phyloP scores from a whole-genome alignment of 192 early-diverging fungal species.

The Coemansia sp. region DNA sequence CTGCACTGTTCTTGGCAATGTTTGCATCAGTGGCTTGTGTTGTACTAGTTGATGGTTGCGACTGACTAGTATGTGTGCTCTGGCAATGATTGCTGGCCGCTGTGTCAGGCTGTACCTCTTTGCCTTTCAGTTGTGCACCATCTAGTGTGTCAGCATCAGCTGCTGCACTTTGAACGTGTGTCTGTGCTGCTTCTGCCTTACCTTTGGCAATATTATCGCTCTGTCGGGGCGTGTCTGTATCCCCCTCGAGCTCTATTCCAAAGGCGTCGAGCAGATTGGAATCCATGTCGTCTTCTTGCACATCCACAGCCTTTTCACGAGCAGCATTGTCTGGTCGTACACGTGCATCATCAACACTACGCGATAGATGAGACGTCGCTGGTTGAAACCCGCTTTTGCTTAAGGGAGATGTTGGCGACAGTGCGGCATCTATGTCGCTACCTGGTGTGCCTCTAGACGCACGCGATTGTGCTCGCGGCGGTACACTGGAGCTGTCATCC shows the following conservation, averaged over 20 bases:
- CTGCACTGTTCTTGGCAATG: neutral
- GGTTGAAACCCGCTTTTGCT: neutral
- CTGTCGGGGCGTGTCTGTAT: neutral
- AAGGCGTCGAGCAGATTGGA: conserved; percentile 51
- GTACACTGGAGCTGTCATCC: neutral
- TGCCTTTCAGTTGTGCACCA: neutral
- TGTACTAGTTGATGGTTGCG: neutral
- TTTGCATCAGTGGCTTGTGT: neutral
- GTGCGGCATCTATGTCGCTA: neutral
- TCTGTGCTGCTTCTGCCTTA: neutral
- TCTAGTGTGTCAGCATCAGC: neutral
- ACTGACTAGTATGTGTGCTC: neutral
- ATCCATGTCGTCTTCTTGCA: conserved; percentile 31
- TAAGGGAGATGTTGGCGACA: neutral
- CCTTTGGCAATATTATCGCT: no score
- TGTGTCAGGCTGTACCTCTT: neutral
- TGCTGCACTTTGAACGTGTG: neutral
- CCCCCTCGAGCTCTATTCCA: conserved; percentile 54
- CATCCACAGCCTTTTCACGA: neutral
- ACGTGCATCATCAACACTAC: conserved; percentile 10
- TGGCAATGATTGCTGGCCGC: neutral
- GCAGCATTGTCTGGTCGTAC: neutral
- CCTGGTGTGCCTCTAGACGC: neutral
- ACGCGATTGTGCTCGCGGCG: conserved; percentile 4
- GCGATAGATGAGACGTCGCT: neutral